Evolutionary conservation across 495 filamentous ascomycete species (phyloP), one percentile per base, ranked within the genome.

Genomic region (Parachaetomium inaequale): DNA sequence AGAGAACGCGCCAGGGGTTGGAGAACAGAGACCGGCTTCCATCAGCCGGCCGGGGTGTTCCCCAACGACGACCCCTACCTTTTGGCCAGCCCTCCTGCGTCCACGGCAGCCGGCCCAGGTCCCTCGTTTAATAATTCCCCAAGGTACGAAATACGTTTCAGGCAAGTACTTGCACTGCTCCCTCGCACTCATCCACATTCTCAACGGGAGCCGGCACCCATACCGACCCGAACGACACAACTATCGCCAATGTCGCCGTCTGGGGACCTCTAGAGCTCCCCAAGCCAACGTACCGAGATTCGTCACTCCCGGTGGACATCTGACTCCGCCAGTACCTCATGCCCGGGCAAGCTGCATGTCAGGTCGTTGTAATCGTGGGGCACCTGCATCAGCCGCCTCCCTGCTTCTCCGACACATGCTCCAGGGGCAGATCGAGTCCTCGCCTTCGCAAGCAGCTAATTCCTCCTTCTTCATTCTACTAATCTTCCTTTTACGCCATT

Each of bases 361-460:
- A 53, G 52, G 56, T 61, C 51, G 57, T 58, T 40, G 45, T 59
- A 21, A 45, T 57, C 63, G 63, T 45, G 62, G 57, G 52, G 55
- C 23, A 56, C 51, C 46, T 53, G 57, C 62, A 60, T 38, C 62
- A 51, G 51, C 62, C 42, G 40, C 29, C 23, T 40, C 40, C 7
- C 23, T 50, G 46, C 42, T 26, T 14, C 15, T 63, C 52, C 36
- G 31, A 51, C 50, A 17, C 17, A 53, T 7, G 19, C 10, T 49
- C 31, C 6, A 21, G 31, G 36, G 55, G 40, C 15, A 26, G 12
- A 47, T 46, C 46, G 7, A 52, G 55, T 34, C 42, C 11, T 21
- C 45, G 23, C 17, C 34, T 19, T 47, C 26, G 21, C 43, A 8
- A 25, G 19, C 29, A 26, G 45, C 29, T 40, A 14, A 32, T 53